Evolutionary conservation across 2,329 filamentous ascomycete genomes (phyloP).

Genomic region (Alternaria sp.): DNA sequence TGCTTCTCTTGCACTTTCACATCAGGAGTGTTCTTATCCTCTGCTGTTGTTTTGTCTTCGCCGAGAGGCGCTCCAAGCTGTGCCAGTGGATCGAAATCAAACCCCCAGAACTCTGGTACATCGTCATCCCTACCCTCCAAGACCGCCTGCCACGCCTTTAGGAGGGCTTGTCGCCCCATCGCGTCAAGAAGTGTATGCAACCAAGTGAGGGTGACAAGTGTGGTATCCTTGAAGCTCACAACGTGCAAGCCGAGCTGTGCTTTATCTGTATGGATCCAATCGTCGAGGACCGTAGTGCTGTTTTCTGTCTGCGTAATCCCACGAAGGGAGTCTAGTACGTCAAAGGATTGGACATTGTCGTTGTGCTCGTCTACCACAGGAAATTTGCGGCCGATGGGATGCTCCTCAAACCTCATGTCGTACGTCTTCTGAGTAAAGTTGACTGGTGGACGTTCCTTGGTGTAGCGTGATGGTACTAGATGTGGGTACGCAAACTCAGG

Average conservation of each 20-base stretch:
- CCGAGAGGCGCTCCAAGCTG: constrained; percentile 14
- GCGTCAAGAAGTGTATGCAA: constrained; percentile 35
- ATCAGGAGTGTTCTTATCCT: neutral
- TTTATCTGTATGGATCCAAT: constrained; percentile 33
- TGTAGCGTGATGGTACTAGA: constrained; percentile 48
- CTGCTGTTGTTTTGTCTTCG: neutral
- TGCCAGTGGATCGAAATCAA: constrained; percentile 31
- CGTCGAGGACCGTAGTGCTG: constrained; percentile 16
- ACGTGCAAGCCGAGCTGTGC: constrained; percentile 30
- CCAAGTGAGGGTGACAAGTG: constrained; percentile 33
- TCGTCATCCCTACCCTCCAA: constrained; percentile 34
- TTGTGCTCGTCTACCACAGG: constrained; percentile 32
- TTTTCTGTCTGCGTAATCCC: constrained; percentile 10
- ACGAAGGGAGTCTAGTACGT: constrained; percentile 1
- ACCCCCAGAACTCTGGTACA: constrained; percentile 25
- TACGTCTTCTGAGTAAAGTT: constrained; percentile 52
- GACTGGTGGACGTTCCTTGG: constrained; percentile 51
- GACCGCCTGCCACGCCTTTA: constrained; percentile 33
- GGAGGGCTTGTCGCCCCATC: constrained; percentile 24
- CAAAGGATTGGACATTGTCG: constrained; percentile 12
- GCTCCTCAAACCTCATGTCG: constrained; percentile 51
- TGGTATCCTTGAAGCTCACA: constrained; percentile 33
- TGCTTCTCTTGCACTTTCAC: neutral
- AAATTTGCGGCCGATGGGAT: constrained; percentile 53
- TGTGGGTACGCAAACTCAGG: too few relatives aligned